phyloP scores from a whole-genome alignment of 2,329 filamentous ascomycete species.

The Paracorniculantispora psalliotae region DNA sequence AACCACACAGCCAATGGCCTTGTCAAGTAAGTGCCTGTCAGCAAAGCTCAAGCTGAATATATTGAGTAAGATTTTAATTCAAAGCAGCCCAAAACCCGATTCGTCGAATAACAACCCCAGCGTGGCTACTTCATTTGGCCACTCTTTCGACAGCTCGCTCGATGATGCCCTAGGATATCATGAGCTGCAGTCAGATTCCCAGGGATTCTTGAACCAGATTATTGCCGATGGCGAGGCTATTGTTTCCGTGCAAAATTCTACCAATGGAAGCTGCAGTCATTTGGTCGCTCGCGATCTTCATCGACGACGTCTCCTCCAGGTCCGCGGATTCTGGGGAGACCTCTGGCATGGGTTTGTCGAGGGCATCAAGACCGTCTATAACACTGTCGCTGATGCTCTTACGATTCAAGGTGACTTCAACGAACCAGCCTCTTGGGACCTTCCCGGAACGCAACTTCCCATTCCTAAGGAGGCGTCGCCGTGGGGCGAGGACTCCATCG shows the following conservation, averaged over 20 bases:
- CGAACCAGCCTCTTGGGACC: conserved; percentile 17
- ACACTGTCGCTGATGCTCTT: conserved; percentile 6
- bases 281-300: background rate
- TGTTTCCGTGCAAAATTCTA: background rate
- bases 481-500: conserved; percentile 21
- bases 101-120: conserved; percentile 4
- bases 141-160: conserved; percentile 25
- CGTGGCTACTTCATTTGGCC: conserved; percentile 22
- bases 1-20: conserved; percentile 15
- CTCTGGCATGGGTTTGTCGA: conserved; percentile 8
- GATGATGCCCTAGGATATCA: conserved; percentile 23
- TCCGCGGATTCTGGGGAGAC: background rate
- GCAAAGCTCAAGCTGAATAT: too few relatives aligned
- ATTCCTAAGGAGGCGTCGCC: conserved; percentile 22
- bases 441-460: conserved; percentile 14
- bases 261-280: background rate
- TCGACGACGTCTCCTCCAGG: background rate
- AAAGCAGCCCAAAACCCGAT: background rate
- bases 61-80: background rate
- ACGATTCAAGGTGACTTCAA: conserved; percentile 20
- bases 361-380: conserved; percentile 1
- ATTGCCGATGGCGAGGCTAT: background rate
- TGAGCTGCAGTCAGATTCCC: conserved; percentile 14
- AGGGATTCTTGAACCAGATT: conserved; percentile 16
- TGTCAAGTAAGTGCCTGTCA: conserved; percentile 2